Percentiles rank a stretch among this genome's conserved stretches.
phyloP scores from a whole-genome alignment of 371 early-diverging fungal species.

The Catenaria anguillulae region DNA sequence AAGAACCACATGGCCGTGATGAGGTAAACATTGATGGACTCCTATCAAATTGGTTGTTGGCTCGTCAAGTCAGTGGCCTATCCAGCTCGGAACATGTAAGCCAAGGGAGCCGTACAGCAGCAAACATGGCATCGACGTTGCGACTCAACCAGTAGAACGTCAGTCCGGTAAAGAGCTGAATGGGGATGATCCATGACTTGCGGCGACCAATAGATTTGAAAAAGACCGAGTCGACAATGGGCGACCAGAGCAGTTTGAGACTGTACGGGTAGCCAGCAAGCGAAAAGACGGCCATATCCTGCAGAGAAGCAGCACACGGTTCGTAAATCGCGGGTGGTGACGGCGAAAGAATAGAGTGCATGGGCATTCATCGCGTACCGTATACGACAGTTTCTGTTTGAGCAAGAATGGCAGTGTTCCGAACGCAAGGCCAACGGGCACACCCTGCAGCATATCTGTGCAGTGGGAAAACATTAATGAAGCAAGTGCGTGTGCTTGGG shows the following conservation, averaged over 20 bases:
- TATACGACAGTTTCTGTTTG: conserved; percentile 73
- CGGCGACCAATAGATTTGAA: conserved; percentile 66
- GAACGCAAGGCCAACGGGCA: conserved; percentile 80
- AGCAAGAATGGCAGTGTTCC: conserved; percentile 87
- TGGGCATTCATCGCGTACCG: conserved; percentile 12
- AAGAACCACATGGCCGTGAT: conserved; percentile 53
- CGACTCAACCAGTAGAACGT: conserved; percentile 61
- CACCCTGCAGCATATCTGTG: conserved; percentile 72
- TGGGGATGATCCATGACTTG: conserved; percentile 97
- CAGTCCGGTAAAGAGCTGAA: conserved; percentile 63
- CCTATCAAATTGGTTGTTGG: too few relatives aligned
- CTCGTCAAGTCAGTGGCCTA: too few relatives aligned
- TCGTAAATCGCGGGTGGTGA: too few relatives aligned
- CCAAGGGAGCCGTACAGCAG: too few relatives aligned
- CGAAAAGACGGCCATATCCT: conserved; percentile 80
- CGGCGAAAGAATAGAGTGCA: too few relatives aligned
- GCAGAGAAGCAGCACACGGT: too few relatives aligned
- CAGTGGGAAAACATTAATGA: too few relatives aligned
- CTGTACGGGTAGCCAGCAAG: conserved; percentile 88
- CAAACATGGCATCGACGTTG: conserved; percentile 57
- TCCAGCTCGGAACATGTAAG: too few relatives aligned
- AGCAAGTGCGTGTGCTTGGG: too few relatives aligned
- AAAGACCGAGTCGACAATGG: conserved; percentile 83
- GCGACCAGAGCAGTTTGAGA: conserved; percentile 86
- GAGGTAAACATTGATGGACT: conserved; percentile 41